Conservation (phyloP, 2,329 filamentous ascomycete genomes). For the Neoarthrinium moseri region DNA sequence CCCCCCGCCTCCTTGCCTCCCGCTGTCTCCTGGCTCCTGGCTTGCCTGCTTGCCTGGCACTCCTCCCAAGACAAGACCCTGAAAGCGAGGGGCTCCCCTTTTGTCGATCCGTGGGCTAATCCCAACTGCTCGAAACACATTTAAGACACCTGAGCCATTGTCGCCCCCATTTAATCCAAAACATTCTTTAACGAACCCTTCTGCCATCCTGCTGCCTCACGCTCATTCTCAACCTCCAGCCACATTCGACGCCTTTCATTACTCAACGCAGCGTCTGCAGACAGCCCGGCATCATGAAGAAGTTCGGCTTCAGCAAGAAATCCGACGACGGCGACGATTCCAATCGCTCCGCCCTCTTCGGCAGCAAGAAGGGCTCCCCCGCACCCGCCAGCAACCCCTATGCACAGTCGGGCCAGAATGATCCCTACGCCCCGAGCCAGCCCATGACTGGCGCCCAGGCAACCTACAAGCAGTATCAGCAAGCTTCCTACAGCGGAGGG, state of each 20-base stretch:
- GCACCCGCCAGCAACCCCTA: conserved; percentile 57
- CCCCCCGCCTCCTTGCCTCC: background rate
- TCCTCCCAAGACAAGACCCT: conserved; percentile 2
- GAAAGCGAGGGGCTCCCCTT: background rate
- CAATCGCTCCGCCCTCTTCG: conserved; percentile 51
- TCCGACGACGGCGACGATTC: conserved; percentile 41
- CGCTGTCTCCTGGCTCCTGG: background rate
- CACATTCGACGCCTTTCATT: too few species aligned
- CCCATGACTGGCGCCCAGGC: conserved; percentile 40
- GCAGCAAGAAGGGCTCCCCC: conserved; percentile 50
- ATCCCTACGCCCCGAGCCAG: conserved; percentile 42
- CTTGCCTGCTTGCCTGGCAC: background rate
- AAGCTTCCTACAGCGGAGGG: conserved; percentile 15
- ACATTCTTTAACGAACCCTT: conserved; percentile 4
- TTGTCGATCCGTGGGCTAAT: conserved; percentile 5
- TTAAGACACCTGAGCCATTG: conserved; percentile 1
- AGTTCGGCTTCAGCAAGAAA: conserved; percentile 60
- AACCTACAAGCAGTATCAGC: conserved; percentile 11
- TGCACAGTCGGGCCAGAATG: conserved; percentile 45
- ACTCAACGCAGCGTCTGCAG: background rate
- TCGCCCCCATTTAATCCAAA: background rate
- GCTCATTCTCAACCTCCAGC: background rate
- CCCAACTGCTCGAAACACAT: conserved; percentile 7
- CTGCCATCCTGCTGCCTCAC: background rate
- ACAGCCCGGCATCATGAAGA: conserved; percentile 48